Base-by-base conservation (phyloP, 768 basidiomycete species). In the Strobilomyces confusus region DNA sequence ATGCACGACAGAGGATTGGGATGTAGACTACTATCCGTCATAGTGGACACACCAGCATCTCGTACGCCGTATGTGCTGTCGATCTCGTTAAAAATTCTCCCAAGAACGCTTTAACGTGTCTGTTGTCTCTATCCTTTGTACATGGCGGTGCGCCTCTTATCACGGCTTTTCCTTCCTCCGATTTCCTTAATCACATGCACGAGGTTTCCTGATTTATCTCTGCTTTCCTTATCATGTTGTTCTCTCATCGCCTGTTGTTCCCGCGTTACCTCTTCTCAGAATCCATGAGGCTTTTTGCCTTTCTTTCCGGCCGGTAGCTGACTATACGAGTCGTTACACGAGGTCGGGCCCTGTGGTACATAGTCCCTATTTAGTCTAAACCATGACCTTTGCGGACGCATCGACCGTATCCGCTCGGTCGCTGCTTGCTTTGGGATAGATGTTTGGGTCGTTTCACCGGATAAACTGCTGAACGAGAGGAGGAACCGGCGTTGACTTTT, bases 1-100 rank as follows among this genome's bases (percentile, higher is more conserved):
- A 40, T 15, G 6, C 3, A n/a, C 29, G 19, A 34, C 63, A 77
- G 75, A 72, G 68, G 76, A 77, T 32, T 81, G 80, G 80, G 78
- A 77, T 56, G 75, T 78, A 36, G 75, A 80, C 33, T 80, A 77
- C 60, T 81, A 73, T 57, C 72, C 73, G 13, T 73, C 71, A 63
- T 74, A 58, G 48, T 34, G 42, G 49, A 44, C 20, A 38, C 34
- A 33, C 9, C 36, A 37, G 17, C n/a, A 19, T 38, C 34, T 36
- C 38, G 19, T 2, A 38, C 11, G 20, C 12, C 20, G 38, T 38
- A 38, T 20, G n/a, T 20, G 38, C 19, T 11, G 6, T 46, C 23
- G 22, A 15, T 41, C 44, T 54, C 20, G 22, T 49, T 55, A 19
- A 54, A 54, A 44, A 26, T 38, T 20, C 12, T 23, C 19, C 9